A percentile compares a stretch with the other conserved stretches of the same genome.
Evolutionary conservation across 1,284 basidiomycete genomes (phyloP).

Genomic region (Abortiporus biennis): DNA sequence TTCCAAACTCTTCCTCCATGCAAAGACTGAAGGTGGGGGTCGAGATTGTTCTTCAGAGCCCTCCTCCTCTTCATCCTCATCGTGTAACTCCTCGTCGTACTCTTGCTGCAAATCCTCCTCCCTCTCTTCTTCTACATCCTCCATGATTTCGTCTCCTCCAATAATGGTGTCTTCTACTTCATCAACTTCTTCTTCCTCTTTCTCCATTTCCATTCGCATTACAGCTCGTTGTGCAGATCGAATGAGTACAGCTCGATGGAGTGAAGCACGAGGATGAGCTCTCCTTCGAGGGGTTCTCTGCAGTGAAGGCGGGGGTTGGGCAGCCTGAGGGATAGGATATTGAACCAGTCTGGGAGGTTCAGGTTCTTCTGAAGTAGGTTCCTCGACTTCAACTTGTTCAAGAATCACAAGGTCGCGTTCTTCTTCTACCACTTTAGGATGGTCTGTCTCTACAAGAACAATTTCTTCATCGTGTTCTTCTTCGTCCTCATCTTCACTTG

Average conservation of each 20-base stretch:
- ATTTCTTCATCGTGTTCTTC: constrained; percentile 38
- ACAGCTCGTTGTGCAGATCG: constrained; percentile 59
- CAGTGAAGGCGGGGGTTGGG: constrained; percentile 20
- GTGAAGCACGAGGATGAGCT: constrained; percentile 34
- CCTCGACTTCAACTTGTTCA: constrained; percentile 46
- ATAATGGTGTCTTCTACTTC: constrained; percentile 22
- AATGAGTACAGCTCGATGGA: constrained; percentile 66
- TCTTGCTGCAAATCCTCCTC: constrained; percentile 23
- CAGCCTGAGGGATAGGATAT: constrained; percentile 11
- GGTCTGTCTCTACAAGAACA: constrained; percentile 58
- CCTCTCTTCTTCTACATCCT: constrained; percentile 20
- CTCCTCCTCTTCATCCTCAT: constrained; percentile 25
- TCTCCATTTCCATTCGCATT: constrained; percentile 28
- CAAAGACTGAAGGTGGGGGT: constrained; percentile 28
- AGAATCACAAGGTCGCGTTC: constrained; percentile 66
- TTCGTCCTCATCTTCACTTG: constrained; percentile 21
- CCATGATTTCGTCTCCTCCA: constrained; percentile 24
- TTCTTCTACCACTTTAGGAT: constrained; percentile 62
- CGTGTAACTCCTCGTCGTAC: constrained; percentile 24
- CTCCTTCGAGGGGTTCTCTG: constrained; percentile 39
- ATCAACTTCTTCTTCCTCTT: constrained; percentile 15
- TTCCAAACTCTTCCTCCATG: constrained; percentile 30
- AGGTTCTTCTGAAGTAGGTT: constrained; percentile 9
- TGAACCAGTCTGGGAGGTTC: constrained; percentile 11
- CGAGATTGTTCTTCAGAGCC: constrained; percentile 12